These are phyloP conservation scores for Pythium coloratum DNA, from an alignment of 352 stramenopile genomes.

Conservation along the genomic window DNA sequence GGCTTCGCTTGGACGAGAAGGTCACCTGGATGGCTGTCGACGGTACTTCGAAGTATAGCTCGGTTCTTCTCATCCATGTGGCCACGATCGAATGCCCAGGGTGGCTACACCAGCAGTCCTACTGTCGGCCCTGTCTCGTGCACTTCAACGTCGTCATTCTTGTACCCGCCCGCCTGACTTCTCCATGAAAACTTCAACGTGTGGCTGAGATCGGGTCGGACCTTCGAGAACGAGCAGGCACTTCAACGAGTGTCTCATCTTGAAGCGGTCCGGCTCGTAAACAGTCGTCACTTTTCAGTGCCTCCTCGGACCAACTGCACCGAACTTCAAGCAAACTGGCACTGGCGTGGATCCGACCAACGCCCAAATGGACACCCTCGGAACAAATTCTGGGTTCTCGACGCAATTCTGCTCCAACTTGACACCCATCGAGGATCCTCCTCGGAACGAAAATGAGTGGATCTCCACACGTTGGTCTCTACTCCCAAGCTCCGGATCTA, in stretches of 20 bases:
- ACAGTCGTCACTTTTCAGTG: background rate
- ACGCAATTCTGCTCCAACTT: background rate
- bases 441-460: background rate
- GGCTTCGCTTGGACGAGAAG: background rate
- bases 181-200: background rate
- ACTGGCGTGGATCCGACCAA: background rate
- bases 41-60: too few species aligned
- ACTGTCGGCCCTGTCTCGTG: background rate
- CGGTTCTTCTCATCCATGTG: background rate
- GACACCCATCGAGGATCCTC: background rate
- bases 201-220: background rate
- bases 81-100: background rate
- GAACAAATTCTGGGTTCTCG: background rate
- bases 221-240: background rate
- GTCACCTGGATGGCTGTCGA: background rate
- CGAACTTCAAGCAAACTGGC: background rate
- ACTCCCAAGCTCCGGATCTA: background rate
- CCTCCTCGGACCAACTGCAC: background rate
- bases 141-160: background rate
- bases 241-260: background rate
- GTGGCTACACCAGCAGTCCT: constrained; percentile 1
- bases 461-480: constrained; percentile 1
- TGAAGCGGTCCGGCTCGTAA: background rate
- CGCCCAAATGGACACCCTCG: background rate
- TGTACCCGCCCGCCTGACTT: background rate